Base-by-base conservation (phyloP, 2,329 filamentous ascomycete species). In the Penicillium sclerotiorum region DNA sequence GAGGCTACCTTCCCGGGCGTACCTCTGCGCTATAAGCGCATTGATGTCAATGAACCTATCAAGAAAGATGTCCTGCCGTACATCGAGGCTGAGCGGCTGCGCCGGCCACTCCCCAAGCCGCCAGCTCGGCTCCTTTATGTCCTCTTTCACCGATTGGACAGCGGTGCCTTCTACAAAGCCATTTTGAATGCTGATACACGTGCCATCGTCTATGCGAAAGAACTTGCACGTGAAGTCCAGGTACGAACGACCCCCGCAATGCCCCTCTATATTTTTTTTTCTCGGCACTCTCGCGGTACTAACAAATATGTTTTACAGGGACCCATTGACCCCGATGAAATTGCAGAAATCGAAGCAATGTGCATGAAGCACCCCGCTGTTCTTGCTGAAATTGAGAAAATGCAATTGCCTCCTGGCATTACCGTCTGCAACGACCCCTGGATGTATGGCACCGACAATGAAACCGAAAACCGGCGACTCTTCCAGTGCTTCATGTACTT, bases 1-100 rank as follows among this genome's bases (percentile, higher is more conserved):
- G 65, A 72, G 51, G 58, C 62, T 11, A 58, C 67, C 7, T 71
- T 73, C 33, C 66, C 69, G 1, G 67, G 66, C 3, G 64, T 72
- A 2, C 37, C 58, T n/a, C 57, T 77, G 21, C 69, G 73, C 23
- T 85, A 83, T 76, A 89, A 89, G 69, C 80, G 80, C 54, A 80
- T 90, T 40, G 88, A 82, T 11, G 73, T 87, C 5, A 78, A 85
- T 44, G 84, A 88, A 59, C 85, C 85, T 11, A 75, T 77, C 28
- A 88, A 88, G 74, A 73, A 71, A 17, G 74, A 81, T 61, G 75
- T 78, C 57, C 60, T 84, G 13, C 76, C 78, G 41, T 87, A 86
- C 64, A 73, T 83, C 22, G 83, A 85, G 47, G 85, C 83, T 48
- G 85, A 87, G 63, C 79, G 83, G 49, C 69, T 72, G 38, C 75